Percentiles rank a stretch among this genome's conserved stretches.
phyloP scores from a whole-genome alignment of 768 basidiomycete species.

The Hydnum rufescens region DNA sequence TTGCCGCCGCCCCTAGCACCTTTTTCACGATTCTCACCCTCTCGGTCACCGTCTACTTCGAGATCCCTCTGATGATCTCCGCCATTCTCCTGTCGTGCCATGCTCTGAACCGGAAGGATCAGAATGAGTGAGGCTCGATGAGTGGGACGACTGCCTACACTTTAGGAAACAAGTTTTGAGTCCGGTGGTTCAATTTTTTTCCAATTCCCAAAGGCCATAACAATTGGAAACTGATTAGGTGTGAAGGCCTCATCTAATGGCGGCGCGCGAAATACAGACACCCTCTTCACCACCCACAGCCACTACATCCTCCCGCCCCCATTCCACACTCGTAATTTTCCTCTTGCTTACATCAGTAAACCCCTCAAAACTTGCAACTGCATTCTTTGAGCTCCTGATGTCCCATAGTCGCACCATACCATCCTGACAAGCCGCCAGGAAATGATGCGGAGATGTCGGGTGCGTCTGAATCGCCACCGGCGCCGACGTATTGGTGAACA shows the following conservation, averaged over 20 bases:
- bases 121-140: too few relatives aligned
- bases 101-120: too few relatives aligned
- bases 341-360: constrained; percentile 23
- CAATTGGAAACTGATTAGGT: too few relatives aligned
- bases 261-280: constrained; percentile 13
- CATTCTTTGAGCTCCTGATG: constrained; percentile 41
- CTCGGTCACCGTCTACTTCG: not conserved
- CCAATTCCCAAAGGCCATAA: too few relatives aligned
- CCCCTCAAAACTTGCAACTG: constrained; percentile 38
- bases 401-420: constrained; percentile 66
- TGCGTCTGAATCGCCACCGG: constrained; percentile 39
- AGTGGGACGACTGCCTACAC: too few relatives aligned
- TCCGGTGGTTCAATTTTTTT: too few relatives aligned
- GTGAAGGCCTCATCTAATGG: too few relatives aligned
- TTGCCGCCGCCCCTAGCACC: too few relatives aligned
- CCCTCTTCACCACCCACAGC: constrained; percentile 47
- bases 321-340: constrained; percentile 42
- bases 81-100: not conserved
- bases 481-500: constrained; percentile 41
- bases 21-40: not conserved
- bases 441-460: constrained; percentile 25
- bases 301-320: constrained; percentile 30
- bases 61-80: not conserved
- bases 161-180: too few relatives aligned
- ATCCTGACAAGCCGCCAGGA: constrained; percentile 59